Evolutionary conservation across 2,329 filamentous ascomycete genomes (phyloP), one percentile per base, ranked within the genome.

Genomic region (Colletotrichum liaoningense): DNA sequence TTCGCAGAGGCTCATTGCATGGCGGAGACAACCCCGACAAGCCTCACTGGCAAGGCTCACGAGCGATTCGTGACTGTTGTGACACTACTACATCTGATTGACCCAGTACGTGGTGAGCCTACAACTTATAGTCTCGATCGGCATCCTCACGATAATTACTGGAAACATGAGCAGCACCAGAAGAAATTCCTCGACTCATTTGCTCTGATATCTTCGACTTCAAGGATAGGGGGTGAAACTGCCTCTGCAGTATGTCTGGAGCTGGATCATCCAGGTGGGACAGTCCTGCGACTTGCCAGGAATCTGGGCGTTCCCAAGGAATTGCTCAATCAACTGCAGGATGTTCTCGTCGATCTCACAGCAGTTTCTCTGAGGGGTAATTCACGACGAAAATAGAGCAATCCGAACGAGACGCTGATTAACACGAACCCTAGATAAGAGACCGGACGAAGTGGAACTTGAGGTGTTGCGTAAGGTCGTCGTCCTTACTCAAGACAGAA

Each of bases 231-330:
- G 46, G 49, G 74, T 3, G 66, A 79, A 30, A 80, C 77, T 26
- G 80, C 79, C 6, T 78, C 80, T 4, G 80, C 80, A 33, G 80
- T 79, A 2, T 80, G 79, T 60, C 67, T 82, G 68, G 80, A 81
- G 73, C 76, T 77, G 59, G 65, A 69, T 26, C 49, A 58, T 22
- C 75, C 77, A 26, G 67, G 54, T 52, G 79, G 76, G 8, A 77
- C 75, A n/a, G 68, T 79, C 3, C 42, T 80, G 63, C 79, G 79
- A 49, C 69, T 80, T 38, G 79, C 80, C 0, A 78, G 80, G 30
- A 82, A 82, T 71, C 73, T 11, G 30, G 80, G 79, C 26, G 59
- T 80, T 46, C 26, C 63, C 30, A 11, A 42, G 5, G 7, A 42
- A 42, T 42, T 42, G 2, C 1, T 35, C 57, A 22, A 30, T 1